These are phyloP conservation scores for Withania somnifera DNA, from an alignment of 305 asterid species.

Conservation along the genomic window DNA sequence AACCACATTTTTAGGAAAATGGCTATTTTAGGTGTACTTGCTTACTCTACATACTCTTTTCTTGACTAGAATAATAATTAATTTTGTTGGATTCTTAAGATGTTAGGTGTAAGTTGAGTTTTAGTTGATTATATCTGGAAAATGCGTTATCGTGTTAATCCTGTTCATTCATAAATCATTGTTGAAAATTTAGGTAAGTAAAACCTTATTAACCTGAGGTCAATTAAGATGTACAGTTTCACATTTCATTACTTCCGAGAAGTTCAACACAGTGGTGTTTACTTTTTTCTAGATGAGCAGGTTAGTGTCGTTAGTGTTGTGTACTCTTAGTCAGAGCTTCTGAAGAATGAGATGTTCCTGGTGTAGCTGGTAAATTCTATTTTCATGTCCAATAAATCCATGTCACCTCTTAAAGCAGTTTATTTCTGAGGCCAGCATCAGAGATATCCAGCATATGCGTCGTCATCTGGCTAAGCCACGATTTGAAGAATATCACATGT, in stretches of 20 bases:
- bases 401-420: slow-evolving; percentile 97
- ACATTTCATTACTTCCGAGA: not conserved
- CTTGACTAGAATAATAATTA: not conserved
- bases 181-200: not conserved
- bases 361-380: slow-evolving; percentile 90
- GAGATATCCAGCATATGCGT: slow-evolving; percentile 73
- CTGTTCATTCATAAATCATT: not conserved
- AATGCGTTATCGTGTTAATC: not conserved
- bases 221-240: not conserved
- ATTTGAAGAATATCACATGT: slow-evolving; percentile 93
- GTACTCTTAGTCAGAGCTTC: slow-evolving; percentile 93
- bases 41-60: not conserved
- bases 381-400: slow-evolving; percentile 86
- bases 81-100: not conserved
- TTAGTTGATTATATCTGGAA: not conserved
- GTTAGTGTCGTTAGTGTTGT: slow-evolving; percentile 92
- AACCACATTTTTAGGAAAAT: not conserved
- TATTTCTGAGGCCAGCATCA: slow-evolving; percentile 84
- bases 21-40: not conserved
- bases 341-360: slow-evolving; percentile 91
- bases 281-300: slow-evolving; percentile 30
- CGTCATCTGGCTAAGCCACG: slow-evolving; percentile 84
- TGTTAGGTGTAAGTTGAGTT: not conserved
- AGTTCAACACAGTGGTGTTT: not conserved
- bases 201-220: not conserved